Base-by-base conservation (phyloP, 1,284 basidiomycete species). In the Ustilago tritici region DNA sequence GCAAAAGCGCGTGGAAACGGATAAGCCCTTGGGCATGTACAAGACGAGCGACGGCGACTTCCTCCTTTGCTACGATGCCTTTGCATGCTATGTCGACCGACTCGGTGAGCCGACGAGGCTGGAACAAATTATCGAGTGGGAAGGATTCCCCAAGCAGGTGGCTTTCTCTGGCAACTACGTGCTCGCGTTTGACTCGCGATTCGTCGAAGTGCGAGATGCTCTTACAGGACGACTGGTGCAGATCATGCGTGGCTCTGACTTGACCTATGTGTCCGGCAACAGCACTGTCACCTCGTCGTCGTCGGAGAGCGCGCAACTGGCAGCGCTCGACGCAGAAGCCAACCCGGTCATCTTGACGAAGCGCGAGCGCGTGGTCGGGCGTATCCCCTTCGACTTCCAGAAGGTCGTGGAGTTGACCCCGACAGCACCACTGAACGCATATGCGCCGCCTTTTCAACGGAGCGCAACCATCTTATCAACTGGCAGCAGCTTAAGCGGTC, bases 131-230 rank as follows among this genome's bases (percentile, higher is more conserved):
- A 93, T 98, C 81, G 95, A 98, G 85, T 98, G 95, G 95, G 95
- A 98, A 87, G 95, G 95, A 12, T 92, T 91, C 2, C 79, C 80
- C 34, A 67, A 73, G 54, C 68, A 76, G 63, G 93, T 95, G 34
- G 93, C 93, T 0, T 92, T 93, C 88, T 93, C 95, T 81, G 91
- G 92, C 56, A 94, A 94, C 0, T 95, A 95, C 81, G 89, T 98
- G 58, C 89, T 98, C 19, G 91, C 96, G 40, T 95, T 98, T 87
- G 94, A 96, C 85, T 89, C 91, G 17, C 91, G 93, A 35, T 98
- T 98, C 88, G 92, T 98, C 84, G 95, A 98, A 87, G 91, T 98
- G 49, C 91, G 95, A 36, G 92, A 97, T 83, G 90, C 92, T 78
- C 88, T 92, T 76, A 93, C 92, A 0, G 95, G 94, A 14, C 91